A percentile compares a stretch with the other conserved stretches of the same genome.
Evolutionary conservation across 768 basidiomycete species (phyloP).

Genomic region (Vararia minispora): DNA sequence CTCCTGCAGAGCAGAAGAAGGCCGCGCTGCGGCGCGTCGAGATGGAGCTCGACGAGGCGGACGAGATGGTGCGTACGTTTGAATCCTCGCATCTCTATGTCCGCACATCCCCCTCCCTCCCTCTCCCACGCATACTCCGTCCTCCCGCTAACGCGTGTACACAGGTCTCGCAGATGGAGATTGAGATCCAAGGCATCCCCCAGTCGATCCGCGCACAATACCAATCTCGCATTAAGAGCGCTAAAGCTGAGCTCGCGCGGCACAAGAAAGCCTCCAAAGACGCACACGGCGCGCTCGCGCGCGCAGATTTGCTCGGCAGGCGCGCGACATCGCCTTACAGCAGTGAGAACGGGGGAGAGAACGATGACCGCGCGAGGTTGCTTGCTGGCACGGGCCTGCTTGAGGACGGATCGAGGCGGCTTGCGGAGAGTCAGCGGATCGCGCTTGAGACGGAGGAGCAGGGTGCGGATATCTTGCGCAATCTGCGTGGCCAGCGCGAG

Average conservation of each 20-base stretch:
- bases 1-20: slow-evolving; percentile 74
- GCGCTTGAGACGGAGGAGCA: slow-evolving; percentile 96
- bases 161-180: slow-evolving; percentile 98
- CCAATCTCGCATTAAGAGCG: slow-evolving; percentile 58
- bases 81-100: not conserved
- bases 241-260: slow-evolving; percentile 64
- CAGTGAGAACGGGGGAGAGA: slow-evolving; percentile 70
- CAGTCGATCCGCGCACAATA: slow-evolving; percentile 73
- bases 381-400: slow-evolving; percentile 69
- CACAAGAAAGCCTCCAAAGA: slow-evolving; percentile 80
- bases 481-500: slow-evolving; percentile 79
- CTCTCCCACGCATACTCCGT: not conserved
- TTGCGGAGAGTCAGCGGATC: slow-evolving; percentile 85
- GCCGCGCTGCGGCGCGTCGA: slow-evolving; percentile 73
- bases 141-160: slow-evolving; percentile 1
- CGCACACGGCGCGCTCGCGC: slow-evolving; percentile 53
- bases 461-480: slow-evolving; percentile 84
- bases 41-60: slow-evolving; percentile 96
- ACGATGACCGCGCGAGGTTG: slow-evolving; percentile 68
- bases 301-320: slow-evolving; percentile 59
- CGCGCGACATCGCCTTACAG: slow-evolving; percentile 28
- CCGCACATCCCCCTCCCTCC: not conserved
- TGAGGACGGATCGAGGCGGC: slow-evolving; percentile 72
- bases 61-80: slow-evolving; percentile 78
- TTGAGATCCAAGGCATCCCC: slow-evolving; percentile 92